phyloP scores from a whole-genome alignment of 805 yeast genomes.

The Alloascoidea africana region DNA sequence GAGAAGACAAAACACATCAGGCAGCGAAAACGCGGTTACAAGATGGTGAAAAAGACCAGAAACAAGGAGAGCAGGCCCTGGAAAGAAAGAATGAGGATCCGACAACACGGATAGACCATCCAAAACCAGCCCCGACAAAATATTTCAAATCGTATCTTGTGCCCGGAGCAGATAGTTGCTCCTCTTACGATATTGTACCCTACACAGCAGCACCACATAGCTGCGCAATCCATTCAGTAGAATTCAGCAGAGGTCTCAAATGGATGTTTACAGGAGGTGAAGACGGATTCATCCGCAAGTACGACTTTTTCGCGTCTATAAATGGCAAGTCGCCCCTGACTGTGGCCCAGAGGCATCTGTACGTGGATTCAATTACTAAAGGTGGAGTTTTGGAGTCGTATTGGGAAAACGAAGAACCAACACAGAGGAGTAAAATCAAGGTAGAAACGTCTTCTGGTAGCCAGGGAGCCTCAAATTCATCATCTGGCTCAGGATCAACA shows the following conservation, averaged over 20 bases:
- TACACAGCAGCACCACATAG: slow-evolving; percentile 80
- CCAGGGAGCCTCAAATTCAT: too few species aligned
- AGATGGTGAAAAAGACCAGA: too few species aligned
- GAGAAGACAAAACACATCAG: slow-evolving; percentile 14
- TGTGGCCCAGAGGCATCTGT: slow-evolving; percentile 78
- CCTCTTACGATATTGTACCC: slow-evolving; percentile 60
- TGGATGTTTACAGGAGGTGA: slow-evolving; percentile 92
- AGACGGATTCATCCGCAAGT: slow-evolving; percentile 86
- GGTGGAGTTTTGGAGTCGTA: slow-evolving; percentile 75
- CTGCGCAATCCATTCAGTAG: slow-evolving; percentile 61
- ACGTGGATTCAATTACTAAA: slow-evolving; percentile 72
- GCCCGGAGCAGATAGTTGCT: slow-evolving; percentile 33
- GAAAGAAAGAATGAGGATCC: too few species aligned
- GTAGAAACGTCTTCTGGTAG: slow-evolving; percentile 17
- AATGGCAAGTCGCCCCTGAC: slow-evolving; percentile 82
- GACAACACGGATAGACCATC: too few species aligned
- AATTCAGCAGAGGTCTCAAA: slow-evolving; percentile 64
- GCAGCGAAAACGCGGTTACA: slow-evolving; percentile 14
- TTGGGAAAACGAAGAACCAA: slow-evolving; percentile 95
- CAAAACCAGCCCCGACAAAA: slow-evolving; percentile 2
- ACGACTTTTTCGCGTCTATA: slow-evolving; percentile 71
- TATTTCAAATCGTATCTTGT: slow-evolving; percentile 5
- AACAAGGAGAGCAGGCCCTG: too few species aligned
- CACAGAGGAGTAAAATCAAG: slow-evolving; percentile 27
- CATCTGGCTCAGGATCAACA: too few species aligned